A percentile compares a stretch with the other conserved stretches of the same genome.
Evolutionary conservation across 768 basidiomycete genomes (phyloP).

Genomic region (Suillus fuscotomentosus): DNA sequence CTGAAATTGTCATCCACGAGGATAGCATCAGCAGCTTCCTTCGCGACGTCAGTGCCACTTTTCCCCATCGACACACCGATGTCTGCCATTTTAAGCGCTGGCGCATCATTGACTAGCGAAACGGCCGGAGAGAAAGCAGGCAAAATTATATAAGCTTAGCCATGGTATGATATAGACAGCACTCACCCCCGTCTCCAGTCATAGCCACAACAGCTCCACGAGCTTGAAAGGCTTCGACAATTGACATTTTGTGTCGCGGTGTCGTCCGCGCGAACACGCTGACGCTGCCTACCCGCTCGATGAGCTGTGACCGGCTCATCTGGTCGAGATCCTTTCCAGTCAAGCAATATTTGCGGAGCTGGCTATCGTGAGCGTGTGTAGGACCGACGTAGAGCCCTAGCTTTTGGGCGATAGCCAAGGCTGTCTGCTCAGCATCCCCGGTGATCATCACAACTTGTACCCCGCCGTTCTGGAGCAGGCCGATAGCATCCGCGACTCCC

Average conservation of each 20-base stretch:
- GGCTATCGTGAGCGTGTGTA: constrained; percentile 31
- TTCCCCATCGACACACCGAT: constrained; percentile 98
- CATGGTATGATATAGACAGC: background rate
- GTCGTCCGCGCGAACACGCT: constrained; percentile 95
- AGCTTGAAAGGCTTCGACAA: constrained; percentile 90
- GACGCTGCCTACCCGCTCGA: constrained; percentile 77
- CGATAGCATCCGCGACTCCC: constrained; percentile 90
- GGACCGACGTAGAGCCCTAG: constrained; percentile 74
- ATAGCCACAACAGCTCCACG: constrained; percentile 91
- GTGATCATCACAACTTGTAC: constrained; percentile 99
- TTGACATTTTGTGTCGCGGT: constrained; percentile 96
- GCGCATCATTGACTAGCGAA: constrained; percentile 84
- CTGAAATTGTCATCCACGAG: constrained; percentile 97
- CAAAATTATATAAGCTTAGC: background rate
- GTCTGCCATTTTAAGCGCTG: constrained; percentile 96
- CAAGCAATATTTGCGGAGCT: constrained; percentile 46
- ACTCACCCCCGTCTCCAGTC: constrained; percentile 93
- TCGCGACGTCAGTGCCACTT: constrained; percentile 97
- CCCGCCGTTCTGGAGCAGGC: constrained; percentile 75
- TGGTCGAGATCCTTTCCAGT: constrained; percentile 84
- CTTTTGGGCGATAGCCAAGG: constrained; percentile 81
- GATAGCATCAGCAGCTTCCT: constrained; percentile 96
- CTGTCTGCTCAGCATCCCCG: constrained; percentile 90
- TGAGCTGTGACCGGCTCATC: constrained; percentile 77
- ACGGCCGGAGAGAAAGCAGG: background rate